Evolutionary conservation across 805 yeast species (phyloP).

Genomic region (Wickerhamiella allomyrinae): DNA sequence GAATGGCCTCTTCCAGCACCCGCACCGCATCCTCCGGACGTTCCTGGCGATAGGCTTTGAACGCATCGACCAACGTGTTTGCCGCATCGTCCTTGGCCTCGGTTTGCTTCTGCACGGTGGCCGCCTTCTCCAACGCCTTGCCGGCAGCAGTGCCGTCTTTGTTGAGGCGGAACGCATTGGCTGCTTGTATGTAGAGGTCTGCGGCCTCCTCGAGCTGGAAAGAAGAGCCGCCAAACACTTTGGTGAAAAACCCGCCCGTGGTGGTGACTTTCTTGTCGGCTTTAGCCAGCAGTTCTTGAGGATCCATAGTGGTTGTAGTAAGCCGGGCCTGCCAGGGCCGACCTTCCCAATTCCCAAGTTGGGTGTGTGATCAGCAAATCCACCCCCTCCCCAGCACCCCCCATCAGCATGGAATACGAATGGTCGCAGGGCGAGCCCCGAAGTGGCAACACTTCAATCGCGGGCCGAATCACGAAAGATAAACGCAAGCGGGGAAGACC

Average conservation of each 20-base stretch:
- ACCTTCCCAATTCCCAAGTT: no score
- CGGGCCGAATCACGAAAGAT: no score
- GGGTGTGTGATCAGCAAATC: no score
- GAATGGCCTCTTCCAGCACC: slow-evolving; percentile 62
- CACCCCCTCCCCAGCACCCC: no score
- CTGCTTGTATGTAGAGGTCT: slow-evolving; percentile 83
- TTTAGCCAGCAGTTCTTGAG: slow-evolving; percentile 25
- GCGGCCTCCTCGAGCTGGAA: slow-evolving; percentile 80
- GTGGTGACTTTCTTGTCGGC: slow-evolving; percentile 59
- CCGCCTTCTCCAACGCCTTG: slow-evolving; percentile 70
- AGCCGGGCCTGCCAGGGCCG: no score
- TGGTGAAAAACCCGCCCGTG: slow-evolving; percentile 42
- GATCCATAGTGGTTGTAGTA: slow-evolving; percentile 18
- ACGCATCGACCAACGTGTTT: slow-evolving; percentile 77
- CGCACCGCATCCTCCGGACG: slow-evolving; percentile 66
- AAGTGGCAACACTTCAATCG: no score
- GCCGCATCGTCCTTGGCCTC: slow-evolving; percentile 83
- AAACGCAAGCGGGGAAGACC: no score
- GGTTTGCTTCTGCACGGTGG: slow-evolving; percentile 59
- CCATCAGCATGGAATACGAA: no score
- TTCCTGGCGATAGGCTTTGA: slow-evolving; percentile 64
- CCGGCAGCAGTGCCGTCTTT: slow-evolving; percentile 66
- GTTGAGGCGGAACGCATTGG: slow-evolving; percentile 68
- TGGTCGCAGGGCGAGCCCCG: no score
- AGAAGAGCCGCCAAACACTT: slow-evolving; percentile 40